Percentiles rank a stretch among this genome's conserved stretches.
Conservation (phyloP, 73 alveolate genomes). For the Paramecium sonneborni region DNA sequence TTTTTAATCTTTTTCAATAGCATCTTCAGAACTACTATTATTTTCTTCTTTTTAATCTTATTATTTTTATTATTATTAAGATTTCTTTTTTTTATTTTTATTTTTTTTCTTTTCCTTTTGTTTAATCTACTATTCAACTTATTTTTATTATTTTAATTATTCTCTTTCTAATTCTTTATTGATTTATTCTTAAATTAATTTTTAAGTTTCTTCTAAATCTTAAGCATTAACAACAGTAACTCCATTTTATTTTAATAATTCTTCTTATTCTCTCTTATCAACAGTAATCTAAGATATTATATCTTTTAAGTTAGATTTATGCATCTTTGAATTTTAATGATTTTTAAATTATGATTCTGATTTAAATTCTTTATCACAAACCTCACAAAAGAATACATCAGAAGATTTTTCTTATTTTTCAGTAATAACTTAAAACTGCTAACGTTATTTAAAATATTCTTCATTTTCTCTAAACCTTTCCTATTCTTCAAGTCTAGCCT, state of each 20-base stretch:
- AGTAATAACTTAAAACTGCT: slow-evolving; percentile 64
- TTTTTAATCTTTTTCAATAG: background rate
- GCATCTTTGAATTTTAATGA: slow-evolving; percentile 84
- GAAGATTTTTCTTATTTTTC: slow-evolving; percentile 59
- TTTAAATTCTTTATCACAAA: slow-evolving; percentile 85
- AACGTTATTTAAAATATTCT: slow-evolving; percentile 57
- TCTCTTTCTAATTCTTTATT: slow-evolving; percentile 29
- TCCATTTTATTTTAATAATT: background rate
- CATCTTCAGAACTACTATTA: background rate
- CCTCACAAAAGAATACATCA: slow-evolving; percentile 73
- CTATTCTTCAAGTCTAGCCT: slow-evolving; percentile 69
- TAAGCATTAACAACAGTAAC: background rate
- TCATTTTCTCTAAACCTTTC: slow-evolving; percentile 60
- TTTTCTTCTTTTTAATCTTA: slow-evolving; percentile 24
- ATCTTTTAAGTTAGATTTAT: slow-evolving; percentile 73
- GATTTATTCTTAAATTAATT: background rate
- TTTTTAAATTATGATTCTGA: slow-evolving; percentile 78
- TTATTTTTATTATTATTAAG: background rate
- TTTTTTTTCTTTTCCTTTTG: slow-evolving; percentile 7
- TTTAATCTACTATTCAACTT: background rate
- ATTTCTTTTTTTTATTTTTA: background rate
- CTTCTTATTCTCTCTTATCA: slow-evolving; percentile 49
- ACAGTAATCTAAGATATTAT: background rate
- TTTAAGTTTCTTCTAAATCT: background rate
- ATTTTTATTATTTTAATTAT: slow-evolving; percentile 6